Base-by-base conservation (phyloP, 2,329 filamentous ascomycete species). In the Ascochyta fabae region DNA sequence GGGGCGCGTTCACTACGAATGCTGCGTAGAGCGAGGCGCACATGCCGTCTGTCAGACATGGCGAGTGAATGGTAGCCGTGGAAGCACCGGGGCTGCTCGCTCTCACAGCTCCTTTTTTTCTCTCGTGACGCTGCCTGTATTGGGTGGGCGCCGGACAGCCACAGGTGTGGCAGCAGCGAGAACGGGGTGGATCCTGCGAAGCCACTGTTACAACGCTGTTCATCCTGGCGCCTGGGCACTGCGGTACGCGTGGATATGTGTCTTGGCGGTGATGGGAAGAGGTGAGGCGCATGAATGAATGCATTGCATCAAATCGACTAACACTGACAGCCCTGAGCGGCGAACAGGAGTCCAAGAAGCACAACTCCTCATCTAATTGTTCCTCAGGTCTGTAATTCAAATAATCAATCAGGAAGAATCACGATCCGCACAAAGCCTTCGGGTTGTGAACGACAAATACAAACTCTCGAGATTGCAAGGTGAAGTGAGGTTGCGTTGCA, bases 161-260 rank as follows among this genome's bases (percentile, higher is more conserved):
- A 48, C 48, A 48, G 16, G 24, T 55, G 48, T 49, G 53, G 57
- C 44, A 46, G 53, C 48, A 23, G 26, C 24, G 19, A 6, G 26
- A 36, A 13, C 15, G 24, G 15, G 27, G 36, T 49, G 56, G 45
- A 53, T 22, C 22, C 16, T 19, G 34, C 27, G 7, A 42, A 56
- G 43, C 51, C 45, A 49, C 51, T 49, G 42, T 42, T 42, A 26
- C 47, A 42, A 12, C 47, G 27, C 16, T 43, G 19, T 22, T 26
- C 15, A 16, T 43, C 27, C 23, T 57, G 54, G 54, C 44, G 44
- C 13, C 54, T 57, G 26, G 54, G 54, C 54, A 35, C 46, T 60
- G 53, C 57, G 57, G 53, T 46, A 60, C 57, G 57, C 57, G 57
- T 59, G 53, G 39, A 52, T 22, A 4, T 7, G n/a, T 8, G 5